These are phyloP conservation scores for Talaromyces ruber DNA, from an alignment of 495 filamentous ascomycete genomes.

Conservation along the genomic window DNA sequence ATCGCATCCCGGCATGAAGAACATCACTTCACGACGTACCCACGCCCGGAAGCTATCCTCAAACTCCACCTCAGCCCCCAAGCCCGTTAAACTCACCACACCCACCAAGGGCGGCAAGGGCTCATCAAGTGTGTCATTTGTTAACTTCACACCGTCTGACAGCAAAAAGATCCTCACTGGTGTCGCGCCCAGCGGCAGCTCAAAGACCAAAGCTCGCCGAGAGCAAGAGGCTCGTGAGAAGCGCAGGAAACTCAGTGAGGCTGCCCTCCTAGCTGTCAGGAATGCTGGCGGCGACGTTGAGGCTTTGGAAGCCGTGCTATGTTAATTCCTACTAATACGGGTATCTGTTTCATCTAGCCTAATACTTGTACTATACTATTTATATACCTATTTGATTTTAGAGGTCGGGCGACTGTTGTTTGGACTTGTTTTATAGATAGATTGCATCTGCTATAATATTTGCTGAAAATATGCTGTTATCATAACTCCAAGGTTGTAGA, in stretches of 20 bases:
- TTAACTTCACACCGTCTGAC: conserved; percentile 87
- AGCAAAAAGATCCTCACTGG: conserved; percentile 74
- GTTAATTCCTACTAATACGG: conserved; percentile 11
- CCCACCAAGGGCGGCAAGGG: conserved; percentile 26
- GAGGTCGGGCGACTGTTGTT: neutral
- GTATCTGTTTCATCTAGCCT: neutral
- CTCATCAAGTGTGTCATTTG: conserved; percentile 57
- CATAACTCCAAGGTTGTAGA: too few species aligned
- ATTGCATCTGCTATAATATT: neutral
- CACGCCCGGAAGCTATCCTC: conserved; percentile 30
- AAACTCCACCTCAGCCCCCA: conserved; percentile 26
- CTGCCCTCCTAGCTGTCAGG: conserved; percentile 60
- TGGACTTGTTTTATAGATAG: neutral
- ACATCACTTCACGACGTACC: conserved; percentile 15
- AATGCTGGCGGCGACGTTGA: conserved; percentile 74
- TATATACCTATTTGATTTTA: conserved; percentile 5
- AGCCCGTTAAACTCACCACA: conserved; percentile 17
- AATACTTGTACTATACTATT: neutral
- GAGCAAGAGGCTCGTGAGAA: conserved; percentile 81
- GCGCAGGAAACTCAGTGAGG: conserved; percentile 64
- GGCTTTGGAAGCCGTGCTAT: conserved; percentile 39
- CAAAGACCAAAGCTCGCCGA: conserved; percentile 85
- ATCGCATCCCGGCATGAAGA: conserved; percentile 13
- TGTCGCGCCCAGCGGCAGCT: conserved; percentile 82
- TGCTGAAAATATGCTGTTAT: neutral